phyloP scores from a whole-genome alignment of 2,329 filamentous ascomycete genomes.

The Xylaria sp. region DNA sequence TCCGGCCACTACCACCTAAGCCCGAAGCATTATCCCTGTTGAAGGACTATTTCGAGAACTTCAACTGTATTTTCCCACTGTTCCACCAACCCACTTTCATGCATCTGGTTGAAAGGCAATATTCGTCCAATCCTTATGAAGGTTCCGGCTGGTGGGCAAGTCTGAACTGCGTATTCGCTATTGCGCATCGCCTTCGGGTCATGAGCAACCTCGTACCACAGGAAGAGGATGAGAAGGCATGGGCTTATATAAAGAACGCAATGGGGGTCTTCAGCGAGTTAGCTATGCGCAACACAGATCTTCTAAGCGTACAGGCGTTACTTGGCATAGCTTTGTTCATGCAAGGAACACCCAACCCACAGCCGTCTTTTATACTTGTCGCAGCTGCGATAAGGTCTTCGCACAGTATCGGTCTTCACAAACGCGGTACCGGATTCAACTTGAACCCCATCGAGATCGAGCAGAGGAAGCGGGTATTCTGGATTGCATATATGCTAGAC shows the following conservation, averaged over 20 bases:
- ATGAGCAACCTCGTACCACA: constrained; percentile 94
- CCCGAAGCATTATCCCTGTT: constrained; percentile 87
- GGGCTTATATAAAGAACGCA: constrained; percentile 96
- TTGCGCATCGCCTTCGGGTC: constrained; percentile 88
- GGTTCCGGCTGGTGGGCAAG: constrained; percentile 99
- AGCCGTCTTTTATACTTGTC: constrained; percentile 90
- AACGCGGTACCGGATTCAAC: constrained; percentile 90
- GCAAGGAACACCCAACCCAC: constrained; percentile 95
- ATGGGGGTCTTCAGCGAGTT: constrained; percentile 93
- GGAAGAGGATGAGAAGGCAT: constrained; percentile 93
- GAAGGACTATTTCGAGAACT: constrained; percentile 96
- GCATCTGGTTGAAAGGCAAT: constrained; percentile 94
- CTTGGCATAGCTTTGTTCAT: constrained; percentile 94
- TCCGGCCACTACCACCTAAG: constrained; percentile 84
- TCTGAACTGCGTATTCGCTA: constrained; percentile 92
- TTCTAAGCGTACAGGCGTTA: constrained; percentile 92
- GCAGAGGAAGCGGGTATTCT: constrained; percentile 76
- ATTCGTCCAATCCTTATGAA: constrained; percentile 90
- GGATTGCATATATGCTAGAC: constrained; percentile 73
- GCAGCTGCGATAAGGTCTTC: constrained; percentile 89
- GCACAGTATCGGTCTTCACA: constrained; percentile 95
- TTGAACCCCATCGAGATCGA: constrained; percentile 94
- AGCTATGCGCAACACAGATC: constrained; percentile 94
- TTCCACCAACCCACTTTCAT: constrained; percentile 99
- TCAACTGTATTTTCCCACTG: constrained; percentile 98